A percentile compares a stretch with the other conserved stretches of the same genome.
These are phyloP conservation scores for Aplosporella prunicola DNA, from an alignment of 2,329 filamentous ascomycete species.

Conservation along the genomic window DNA sequence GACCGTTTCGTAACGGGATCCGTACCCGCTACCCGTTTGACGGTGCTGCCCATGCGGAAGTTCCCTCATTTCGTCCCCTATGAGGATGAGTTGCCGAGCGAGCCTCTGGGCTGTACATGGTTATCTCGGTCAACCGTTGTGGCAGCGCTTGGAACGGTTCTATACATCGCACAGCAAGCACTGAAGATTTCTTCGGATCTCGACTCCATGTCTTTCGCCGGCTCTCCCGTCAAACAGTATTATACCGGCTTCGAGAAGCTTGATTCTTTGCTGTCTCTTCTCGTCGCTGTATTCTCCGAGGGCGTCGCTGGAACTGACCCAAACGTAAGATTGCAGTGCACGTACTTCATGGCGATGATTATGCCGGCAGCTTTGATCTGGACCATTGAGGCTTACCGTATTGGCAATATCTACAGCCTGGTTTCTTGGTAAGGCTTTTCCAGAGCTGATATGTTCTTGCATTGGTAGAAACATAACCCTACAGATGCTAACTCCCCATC, in stretches of 20 bases:
- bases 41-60: constrained; percentile 6
- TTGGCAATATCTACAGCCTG: constrained; percentile 1
- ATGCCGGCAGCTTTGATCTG: constrained; percentile 5
- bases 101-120: background rate
- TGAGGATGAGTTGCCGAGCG: constrained; percentile 9
- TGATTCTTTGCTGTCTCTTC: background rate
- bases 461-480: too few species aligned
- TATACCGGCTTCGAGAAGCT: background rate
- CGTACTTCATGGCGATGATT: constrained; percentile 9
- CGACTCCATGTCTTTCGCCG: background rate
- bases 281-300: background rate
- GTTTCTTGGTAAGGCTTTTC: constrained; percentile 7
- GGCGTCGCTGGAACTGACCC: constrained; percentile 1
- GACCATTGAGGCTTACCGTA: constrained; percentile 10
- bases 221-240: background rate
- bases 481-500: background rate
- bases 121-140: background rate
- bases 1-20: background rate
- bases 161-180: background rate
- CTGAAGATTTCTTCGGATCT: background rate
- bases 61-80: constrained; percentile 1
- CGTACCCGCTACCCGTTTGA: constrained; percentile 6
- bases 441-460: background rate
- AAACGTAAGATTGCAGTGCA: constrained; percentile 6
- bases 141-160: background rate